A percentile compares a stretch with the other conserved stretches of the same genome.
These are phyloP conservation scores for Oligophagozyma castellii DNA, from an alignment of 1,139 yeast species.

Conservation along the genomic window DNA sequence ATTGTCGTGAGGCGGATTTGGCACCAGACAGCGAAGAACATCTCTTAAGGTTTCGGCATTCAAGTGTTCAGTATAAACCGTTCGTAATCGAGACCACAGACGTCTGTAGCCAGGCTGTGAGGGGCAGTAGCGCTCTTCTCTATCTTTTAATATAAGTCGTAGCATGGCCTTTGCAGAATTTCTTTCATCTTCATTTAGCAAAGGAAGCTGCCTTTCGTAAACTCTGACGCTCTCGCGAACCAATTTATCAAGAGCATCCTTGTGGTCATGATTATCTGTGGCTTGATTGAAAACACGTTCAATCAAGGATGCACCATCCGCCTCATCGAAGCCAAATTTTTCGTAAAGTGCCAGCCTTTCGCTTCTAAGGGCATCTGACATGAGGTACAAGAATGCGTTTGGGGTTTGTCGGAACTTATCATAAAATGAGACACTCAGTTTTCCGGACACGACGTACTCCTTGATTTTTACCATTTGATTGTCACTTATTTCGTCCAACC, in stretches of 20 bases:
- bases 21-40: constrained; percentile 11
- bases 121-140: constrained; percentile 1
- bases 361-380: constrained; percentile 1
- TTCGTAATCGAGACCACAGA: neutral
- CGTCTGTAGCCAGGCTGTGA: constrained; percentile 2
- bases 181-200: neutral
- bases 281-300: constrained; percentile 1
- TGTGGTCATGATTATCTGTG: constrained; percentile 1
- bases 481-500: constrained; percentile 9
- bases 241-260: constrained; percentile 2
- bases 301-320: constrained; percentile 2
- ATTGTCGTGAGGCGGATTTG: constrained; percentile 14
- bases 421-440: constrained; percentile 3
- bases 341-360: constrained; percentile 2
- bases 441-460: constrained; percentile 4
- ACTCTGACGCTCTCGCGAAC: constrained; percentile 1
- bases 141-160: constrained; percentile 2
- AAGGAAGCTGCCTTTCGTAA: neutral
- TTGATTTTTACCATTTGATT: constrained; percentile 6
- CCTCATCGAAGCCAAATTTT: neutral
- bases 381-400: constrained; percentile 2
- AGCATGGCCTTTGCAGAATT: constrained; percentile 2
- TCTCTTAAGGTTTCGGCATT: constrained; percentile 4
- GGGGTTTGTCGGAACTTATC: constrained; percentile 3
- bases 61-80: neutral